Evolutionary conservation across 106 monocot species (phyloP), one percentile per base, ranked within the genome.

Genomic region (Acorus calamus): DNA sequence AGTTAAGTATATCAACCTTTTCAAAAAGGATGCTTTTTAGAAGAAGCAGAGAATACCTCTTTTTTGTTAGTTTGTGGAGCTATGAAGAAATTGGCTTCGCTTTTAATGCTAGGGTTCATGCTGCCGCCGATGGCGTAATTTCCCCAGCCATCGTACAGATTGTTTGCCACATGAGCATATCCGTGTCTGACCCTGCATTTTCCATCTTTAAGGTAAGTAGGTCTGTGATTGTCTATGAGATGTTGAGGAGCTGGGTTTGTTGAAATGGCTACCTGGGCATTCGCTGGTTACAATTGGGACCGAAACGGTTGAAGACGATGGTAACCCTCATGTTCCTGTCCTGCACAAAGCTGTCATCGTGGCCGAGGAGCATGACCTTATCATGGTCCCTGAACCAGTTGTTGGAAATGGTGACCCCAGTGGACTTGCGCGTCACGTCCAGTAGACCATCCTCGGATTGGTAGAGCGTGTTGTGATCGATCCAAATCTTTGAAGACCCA

Each of bases 321-420:
- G 87, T 83, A 6, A 83, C 83, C 49, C 47, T 63, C 87, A 87
- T 87, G 5, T 43, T 49, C 7, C 57, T 12, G 58, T 87, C 87
- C 4, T 57, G 50, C n/a, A 76, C 9, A 73, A 61, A 83, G 47
- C 66, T 61, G 55, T 87, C 83, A 7, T 87, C 75, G 57, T 87
- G 87, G 42, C 87, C 87, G 7, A 87, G 77, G 42, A 87, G 83
- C 87, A 87, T 87, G 13, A 87, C 87, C 80, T 87, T 87, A 80
- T 87, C 78, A 14, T 87, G 87, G 43, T 92, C 70, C 8, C 51
- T 66, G 80, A 92, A 92, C 88, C 88, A 88, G 72, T 88, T 92
- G 78, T 88, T 92, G 28, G 28, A 88, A 44, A 92, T 49, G 70
- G 92, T 92, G 41, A 92, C 59, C 54, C 10, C 62, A 4, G 79